Conservation (phyloP, 164 flowering plant genomes). For the Magnolia kwangsiensis region DNA sequence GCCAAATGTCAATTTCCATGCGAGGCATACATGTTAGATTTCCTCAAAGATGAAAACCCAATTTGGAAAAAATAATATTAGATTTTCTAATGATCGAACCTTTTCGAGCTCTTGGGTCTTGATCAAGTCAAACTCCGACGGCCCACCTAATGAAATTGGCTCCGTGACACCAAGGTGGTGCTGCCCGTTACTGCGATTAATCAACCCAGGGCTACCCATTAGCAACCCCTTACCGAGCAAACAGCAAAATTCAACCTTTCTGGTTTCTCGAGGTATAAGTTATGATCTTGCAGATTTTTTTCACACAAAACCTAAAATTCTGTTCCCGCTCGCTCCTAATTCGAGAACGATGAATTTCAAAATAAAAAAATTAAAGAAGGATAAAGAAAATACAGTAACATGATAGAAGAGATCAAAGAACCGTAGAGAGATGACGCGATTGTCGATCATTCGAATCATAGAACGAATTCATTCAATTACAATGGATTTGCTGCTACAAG, state of each 20-base stretch:
- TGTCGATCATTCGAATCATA: background rate
- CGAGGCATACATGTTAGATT: no score
- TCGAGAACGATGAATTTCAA: background rate
- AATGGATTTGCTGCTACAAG: background rate
- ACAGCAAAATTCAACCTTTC: background rate
- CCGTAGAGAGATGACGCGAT: background rate
- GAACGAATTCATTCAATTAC: background rate
- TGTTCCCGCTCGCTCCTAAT: background rate
- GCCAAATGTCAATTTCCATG: no score
- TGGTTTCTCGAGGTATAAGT: background rate
- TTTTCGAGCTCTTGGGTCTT: slow-evolving; percentile 47
- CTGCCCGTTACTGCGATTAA: slow-evolving; percentile 14
- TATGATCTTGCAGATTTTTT: background rate
- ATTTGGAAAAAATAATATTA: background rate
- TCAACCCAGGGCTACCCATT: slow-evolving; percentile 22
- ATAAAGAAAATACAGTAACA: background rate
- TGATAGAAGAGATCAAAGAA: background rate
- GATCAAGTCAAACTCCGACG: slow-evolving; percentile 37
- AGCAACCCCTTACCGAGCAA: background rate
- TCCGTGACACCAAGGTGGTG: slow-evolving; percentile 35
- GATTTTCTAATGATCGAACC: slow-evolving; percentile 24
- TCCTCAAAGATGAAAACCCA: no score
- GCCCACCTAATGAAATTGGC: slow-evolving; percentile 53
- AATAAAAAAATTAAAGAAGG: background rate
- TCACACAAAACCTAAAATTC: background rate